phyloP scores from a whole-genome alignment of 768 basidiomycete species.

The Boletus edulis region DNA sequence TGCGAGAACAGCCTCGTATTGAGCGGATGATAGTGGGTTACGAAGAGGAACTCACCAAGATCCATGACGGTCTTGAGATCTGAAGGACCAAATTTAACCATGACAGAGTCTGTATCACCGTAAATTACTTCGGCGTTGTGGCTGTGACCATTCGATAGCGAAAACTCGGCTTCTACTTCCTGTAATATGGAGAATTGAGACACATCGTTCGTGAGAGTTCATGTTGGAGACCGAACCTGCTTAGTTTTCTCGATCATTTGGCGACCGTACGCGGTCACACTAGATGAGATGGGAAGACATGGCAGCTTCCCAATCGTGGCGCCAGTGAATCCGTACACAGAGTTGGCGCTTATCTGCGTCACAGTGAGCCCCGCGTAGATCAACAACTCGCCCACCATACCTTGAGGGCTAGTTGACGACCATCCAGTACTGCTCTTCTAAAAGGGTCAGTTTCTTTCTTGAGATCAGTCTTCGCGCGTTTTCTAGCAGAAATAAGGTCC shows the following conservation, averaged over 20 bases:
- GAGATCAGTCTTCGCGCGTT: slow-evolving; percentile 91
- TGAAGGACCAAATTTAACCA: slow-evolving; percentile 93
- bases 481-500: slow-evolving; percentile 90
- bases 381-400: slow-evolving; percentile 34
- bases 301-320: slow-evolving; percentile 97
- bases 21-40: not conserved
- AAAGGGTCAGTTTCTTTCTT: slow-evolving; percentile 98
- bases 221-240: slow-evolving; percentile 44
- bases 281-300: slow-evolving; percentile 94
- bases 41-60: slow-evolving; percentile 55
- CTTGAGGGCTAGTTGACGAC: slow-evolving; percentile 95
- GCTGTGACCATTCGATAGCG: slow-evolving; percentile 75
- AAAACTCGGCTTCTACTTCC: slow-evolving; percentile 91
- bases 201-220: not conserved
- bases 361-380: not conserved
- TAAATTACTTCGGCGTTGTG: slow-evolving; percentile 95
- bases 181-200: not conserved
- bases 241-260: slow-evolving; percentile 99
- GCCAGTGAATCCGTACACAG: slow-evolving; percentile 98
- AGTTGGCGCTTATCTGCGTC: slow-evolving; percentile 93
- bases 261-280: slow-evolving; percentile 93
- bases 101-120: slow-evolving; percentile 99
- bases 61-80: slow-evolving; percentile 88
- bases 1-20: slow-evolving; percentile 28
- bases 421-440: slow-evolving; percentile 94